A percentile compares a stretch with the other conserved stretches of the same genome.
Evolutionary conservation across 768 basidiomycete genomes (phyloP).

Genomic region (Lactarius evosmus): DNA sequence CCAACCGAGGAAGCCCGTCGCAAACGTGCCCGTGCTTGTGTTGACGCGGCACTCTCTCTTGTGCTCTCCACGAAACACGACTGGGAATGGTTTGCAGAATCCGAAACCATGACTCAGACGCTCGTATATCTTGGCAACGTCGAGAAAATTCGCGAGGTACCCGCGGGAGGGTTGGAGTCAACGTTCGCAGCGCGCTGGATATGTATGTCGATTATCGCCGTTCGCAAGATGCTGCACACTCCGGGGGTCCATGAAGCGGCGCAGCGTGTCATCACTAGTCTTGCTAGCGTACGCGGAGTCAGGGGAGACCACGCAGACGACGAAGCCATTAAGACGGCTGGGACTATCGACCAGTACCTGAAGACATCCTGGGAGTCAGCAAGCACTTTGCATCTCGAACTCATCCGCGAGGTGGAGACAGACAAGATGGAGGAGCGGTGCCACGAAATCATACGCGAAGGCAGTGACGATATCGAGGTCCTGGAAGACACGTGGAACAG

Average conservation of each 20-base stretch:
- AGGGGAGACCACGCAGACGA: neutral
- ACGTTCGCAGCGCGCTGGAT: constrained; percentile 18
- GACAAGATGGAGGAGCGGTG: constrained; percentile 20
- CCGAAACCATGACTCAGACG: constrained; percentile 12
- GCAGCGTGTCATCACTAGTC: neutral
- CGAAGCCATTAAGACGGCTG: constrained; percentile 11
- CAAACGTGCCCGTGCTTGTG: constrained; percentile 20
- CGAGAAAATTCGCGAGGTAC: constrained; percentile 7
- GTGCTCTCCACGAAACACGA: constrained; percentile 20
- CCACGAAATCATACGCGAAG: constrained; percentile 1
- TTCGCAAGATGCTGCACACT: constrained; percentile 14
- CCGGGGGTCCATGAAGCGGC: constrained; percentile 8
- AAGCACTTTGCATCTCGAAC: neutral
- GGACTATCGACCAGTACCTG: constrained; percentile 15
- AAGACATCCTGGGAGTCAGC: constrained; percentile 16
- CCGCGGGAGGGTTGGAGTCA: constrained; percentile 6
- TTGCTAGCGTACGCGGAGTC: constrained; percentile 14
- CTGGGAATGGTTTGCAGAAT: constrained; percentile 24
- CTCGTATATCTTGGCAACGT: constrained; percentile 17
- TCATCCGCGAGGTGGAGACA: constrained; percentile 11
- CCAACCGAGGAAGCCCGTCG: constrained; percentile 6
- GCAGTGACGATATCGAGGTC: neutral
- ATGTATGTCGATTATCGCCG: constrained; percentile 23
- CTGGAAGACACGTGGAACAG: constrained; percentile 20
- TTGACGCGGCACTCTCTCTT: constrained; percentile 19